These are phyloP conservation scores for Jackrogersella minutella DNA, from an alignment of 495 filamentous ascomycete genomes.

Conservation along the genomic window DNA sequence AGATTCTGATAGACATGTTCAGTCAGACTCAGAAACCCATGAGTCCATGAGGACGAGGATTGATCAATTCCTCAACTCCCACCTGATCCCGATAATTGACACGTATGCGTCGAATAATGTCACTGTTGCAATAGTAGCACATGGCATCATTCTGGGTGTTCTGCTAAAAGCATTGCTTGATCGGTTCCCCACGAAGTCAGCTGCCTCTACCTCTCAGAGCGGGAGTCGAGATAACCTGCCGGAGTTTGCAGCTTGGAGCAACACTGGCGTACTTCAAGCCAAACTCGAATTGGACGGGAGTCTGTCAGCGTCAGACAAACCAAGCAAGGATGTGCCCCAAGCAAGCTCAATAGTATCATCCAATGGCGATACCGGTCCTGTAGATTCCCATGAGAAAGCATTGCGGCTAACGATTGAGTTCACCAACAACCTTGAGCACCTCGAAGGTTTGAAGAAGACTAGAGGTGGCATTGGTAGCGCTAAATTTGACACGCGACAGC, in stretches of 20 bases:
- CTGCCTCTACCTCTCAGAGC: slow-evolving; percentile 38
- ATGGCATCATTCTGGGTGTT: slow-evolving; percentile 78
- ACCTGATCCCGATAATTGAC: slow-evolving; percentile 66
- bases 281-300: slow-evolving; percentile 9
- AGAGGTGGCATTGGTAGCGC: slow-evolving; percentile 79
- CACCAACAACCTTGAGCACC: slow-evolving; percentile 68
- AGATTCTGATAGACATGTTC: slow-evolving; percentile 31
- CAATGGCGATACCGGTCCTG: not conserved
- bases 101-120: slow-evolving; percentile 34
- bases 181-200: slow-evolving; percentile 54
- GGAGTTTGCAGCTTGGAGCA: slow-evolving; percentile 51
- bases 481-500: slow-evolving; percentile 73
- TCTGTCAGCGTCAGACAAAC: not conserved
- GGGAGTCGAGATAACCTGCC: slow-evolving; percentile 30
- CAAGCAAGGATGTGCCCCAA: not conserved
- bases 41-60: slow-evolving; percentile 70
- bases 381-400: not conserved
- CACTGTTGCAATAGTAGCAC: slow-evolving; percentile 73
- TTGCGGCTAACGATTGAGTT: slow-evolving; percentile 28
- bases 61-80: slow-evolving; percentile 66
- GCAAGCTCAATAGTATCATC: not conserved
- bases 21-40: slow-evolving; percentile 58
- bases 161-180: slow-evolving; percentile 69
- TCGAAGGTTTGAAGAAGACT: slow-evolving; percentile 76
- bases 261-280: slow-evolving; percentile 51